A percentile compares a stretch with the other conserved stretches of the same genome.
phyloP scores from a whole-genome alignment of 2,329 filamentous ascomycete species.

The Botryosphaeria dothidea region DNA sequence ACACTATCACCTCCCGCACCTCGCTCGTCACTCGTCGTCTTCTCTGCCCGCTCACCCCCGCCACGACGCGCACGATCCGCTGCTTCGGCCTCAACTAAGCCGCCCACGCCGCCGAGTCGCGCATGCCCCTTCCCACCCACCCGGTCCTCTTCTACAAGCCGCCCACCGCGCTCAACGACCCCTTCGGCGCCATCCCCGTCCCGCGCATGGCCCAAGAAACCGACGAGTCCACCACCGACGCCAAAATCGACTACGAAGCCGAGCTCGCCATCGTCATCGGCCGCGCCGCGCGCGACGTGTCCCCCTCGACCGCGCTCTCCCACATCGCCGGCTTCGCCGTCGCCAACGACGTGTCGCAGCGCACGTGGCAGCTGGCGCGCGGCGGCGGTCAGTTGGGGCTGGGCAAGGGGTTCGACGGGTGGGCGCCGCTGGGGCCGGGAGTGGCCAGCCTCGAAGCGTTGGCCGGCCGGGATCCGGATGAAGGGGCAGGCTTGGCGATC shows the following conservation, averaged over 20 bases:
- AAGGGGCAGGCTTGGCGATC: neutral
- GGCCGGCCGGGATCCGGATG: neutral
- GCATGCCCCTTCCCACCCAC: conserved; percentile 68
- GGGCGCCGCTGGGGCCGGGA: conserved; percentile 46
- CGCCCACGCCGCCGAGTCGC: conserved; percentile 41
- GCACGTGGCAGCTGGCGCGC: conserved; percentile 51
- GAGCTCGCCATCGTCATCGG: conserved; percentile 76
- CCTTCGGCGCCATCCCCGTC: conserved; percentile 66
- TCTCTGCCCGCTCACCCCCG: conserved; percentile 52
- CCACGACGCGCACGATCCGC: neutral
- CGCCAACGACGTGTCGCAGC: conserved; percentile 64
- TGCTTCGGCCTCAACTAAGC: conserved; percentile 32
- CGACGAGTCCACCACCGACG: conserved; percentile 55
- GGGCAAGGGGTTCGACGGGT: conserved; percentile 48
- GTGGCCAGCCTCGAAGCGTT: conserved; percentile 26
- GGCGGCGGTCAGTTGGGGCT: conserved; percentile 42
- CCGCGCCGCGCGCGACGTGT: conserved; percentile 64
- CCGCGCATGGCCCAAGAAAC: conserved; percentile 61
- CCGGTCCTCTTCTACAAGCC: conserved; percentile 78
- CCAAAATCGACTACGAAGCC: conserved; percentile 74
- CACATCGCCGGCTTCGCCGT: conserved; percentile 56
- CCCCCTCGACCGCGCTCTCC: neutral
- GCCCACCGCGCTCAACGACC: conserved; percentile 64
- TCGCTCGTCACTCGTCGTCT: conserved; percentile 50
- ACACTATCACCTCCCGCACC: neutral